Base-by-base conservation (phyloP, 768 basidiomycete genomes). In the Tulasnella sp. region DNA sequence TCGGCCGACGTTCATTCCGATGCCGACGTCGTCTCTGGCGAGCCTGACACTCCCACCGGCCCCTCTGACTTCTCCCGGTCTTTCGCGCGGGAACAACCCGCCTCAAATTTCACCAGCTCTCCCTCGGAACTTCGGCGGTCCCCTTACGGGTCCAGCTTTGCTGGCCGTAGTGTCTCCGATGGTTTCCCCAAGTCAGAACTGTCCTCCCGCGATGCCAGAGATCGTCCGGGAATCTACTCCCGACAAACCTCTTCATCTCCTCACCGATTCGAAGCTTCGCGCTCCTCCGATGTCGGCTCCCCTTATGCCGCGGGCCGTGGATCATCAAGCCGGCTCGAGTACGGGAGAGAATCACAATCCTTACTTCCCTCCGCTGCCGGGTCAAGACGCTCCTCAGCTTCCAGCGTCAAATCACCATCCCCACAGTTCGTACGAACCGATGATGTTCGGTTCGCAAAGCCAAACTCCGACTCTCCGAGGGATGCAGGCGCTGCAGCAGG, bases 1-100 rank as follows among this genome's bases (percentile, higher is more conserved):
- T 3, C 13, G 77, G 46, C 77, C 77, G 40, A 77, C 42, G 67
- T 77, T 70, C 77, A 77, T 77, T 44, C 77, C 77, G 61, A 39
- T 77, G 26, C 77, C 77, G 74, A 75, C 48, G 11, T 51, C 42
- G 73, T 74, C 73, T 7, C 51, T 74, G 44, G 73, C 44, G 73
- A 46, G 26, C 73, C 73, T 74, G 32, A 75, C 26, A n/a, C 74
- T 75, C 42, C 77, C 77, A 39, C 70, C 77, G 39, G 77, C 69
- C 26, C 77, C 77, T 32, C 42, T 70, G 67, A 77, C 77, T 26
- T 70, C 77, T 42, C 77, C 77, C 39, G 77, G 69, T 26, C 32
- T 67, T 29, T 39, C 70, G 32, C 67, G 67, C 5, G 70, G 39
- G 57, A 61, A 55, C 67, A 42, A 37, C 70, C 70, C 40, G 4